Conservation (phyloP, 192 early-diverging fungal genomes). For the Dispira parvispora region DNA sequence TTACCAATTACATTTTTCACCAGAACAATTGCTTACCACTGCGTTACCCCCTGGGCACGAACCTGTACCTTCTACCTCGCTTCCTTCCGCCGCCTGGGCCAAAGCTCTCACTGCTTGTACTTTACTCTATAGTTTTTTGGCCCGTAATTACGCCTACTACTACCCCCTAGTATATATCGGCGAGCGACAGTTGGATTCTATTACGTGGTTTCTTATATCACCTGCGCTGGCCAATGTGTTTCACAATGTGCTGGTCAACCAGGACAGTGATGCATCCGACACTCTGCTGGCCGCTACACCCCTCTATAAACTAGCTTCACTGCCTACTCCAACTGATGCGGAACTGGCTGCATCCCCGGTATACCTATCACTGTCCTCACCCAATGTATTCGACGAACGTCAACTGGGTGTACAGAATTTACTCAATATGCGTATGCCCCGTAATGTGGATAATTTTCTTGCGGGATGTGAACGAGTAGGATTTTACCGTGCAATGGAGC, state of each 20-base stretch:
- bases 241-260: not conserved
- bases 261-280: not conserved
- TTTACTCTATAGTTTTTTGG: not conserved
- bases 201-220: conserved; percentile 4
- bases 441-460: conserved; percentile 4
- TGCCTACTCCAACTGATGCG: not conserved
- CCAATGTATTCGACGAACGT: not conserved
- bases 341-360: not conserved
- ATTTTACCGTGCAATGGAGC: conserved; percentile 9
- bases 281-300: not conserved
- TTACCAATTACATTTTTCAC: not conserved
- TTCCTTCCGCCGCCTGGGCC: not conserved
- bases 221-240: not conserved
- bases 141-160: conserved; percentile 3
- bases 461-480: conserved; percentile 7
- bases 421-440: conserved; percentile 5
- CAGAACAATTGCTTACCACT: not conserved
- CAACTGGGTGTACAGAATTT: not conserved
- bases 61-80: not conserved
- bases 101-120: not conserved
- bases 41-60: no score
- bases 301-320: not conserved
- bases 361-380: no score
- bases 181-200: not conserved
- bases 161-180: conserved; percentile 8